Evolutionary conservation across 1,284 basidiomycete genomes (phyloP), one percentile per base, ranked within the genome.

Genomic region (Puccinia brachypodii): DNA sequence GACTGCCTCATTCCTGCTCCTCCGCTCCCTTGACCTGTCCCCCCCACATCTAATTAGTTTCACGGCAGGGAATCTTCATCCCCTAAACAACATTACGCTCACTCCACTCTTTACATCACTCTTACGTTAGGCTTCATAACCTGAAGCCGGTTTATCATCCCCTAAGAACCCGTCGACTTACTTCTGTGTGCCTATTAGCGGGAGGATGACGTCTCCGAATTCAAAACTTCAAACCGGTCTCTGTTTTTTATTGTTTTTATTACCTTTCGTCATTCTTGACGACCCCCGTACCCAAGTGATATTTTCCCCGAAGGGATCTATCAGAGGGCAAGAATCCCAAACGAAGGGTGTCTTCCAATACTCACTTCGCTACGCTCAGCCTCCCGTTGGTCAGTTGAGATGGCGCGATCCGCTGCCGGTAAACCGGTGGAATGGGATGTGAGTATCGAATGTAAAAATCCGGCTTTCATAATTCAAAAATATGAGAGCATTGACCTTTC

Each of bases 331-430:
- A 13, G 60, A 77, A 40, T 66, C 76, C 31, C 42, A 68, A 28
- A 77, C 60, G 1, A 44, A 44, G 47, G 60, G 58, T 36, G 76
- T 77, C 25, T 77, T 66, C 64, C 56, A 66, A 50, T 77, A 68
- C 44, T 66, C 76, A 8, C 60, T 77, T 25, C 76, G 60, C 28
- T 77, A 77, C 64, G 76, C 76, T 25, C 56, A 64, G 47, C 76
- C 76, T 11, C 76, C 76, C 47, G 76, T 77, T 38, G 60, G 76
- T 28, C 64, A 60, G n/a, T 53, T 77, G 50, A 44, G 76, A 77
- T 77, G 76, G 76, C 56, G 47, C 42, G 76, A 77, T 42, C 76
- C 76, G 0, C 28, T 66, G 25, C 62, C 76, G 14, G 16, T 64
- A 25, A 40, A 66, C 25, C 40, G 47, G 4, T 66, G 76, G 76